These are phyloP conservation scores for Amaranthus cruentus DNA, from an alignment of 148 eudicot genomes.

Conservation along the genomic window DNA sequence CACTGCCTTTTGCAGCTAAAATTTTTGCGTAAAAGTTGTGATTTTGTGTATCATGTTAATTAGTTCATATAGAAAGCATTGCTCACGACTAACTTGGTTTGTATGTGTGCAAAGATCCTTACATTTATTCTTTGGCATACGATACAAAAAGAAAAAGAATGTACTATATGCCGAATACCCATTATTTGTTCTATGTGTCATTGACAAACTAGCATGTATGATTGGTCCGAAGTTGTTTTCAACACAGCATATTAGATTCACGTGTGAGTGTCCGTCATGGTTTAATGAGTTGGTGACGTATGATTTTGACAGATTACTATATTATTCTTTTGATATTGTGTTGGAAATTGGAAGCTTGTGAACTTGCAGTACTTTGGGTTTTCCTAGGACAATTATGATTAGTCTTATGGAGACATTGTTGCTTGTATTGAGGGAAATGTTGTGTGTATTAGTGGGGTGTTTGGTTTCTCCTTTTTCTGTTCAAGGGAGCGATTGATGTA, in stretches of 20 bases:
- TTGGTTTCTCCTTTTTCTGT: no score
- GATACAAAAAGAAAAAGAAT: not conserved
- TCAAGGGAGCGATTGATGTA: no score
- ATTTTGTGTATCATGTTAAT: not conserved
- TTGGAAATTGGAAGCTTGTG: not conserved
- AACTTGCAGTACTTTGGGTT: not conserved
- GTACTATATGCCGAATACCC: no score
- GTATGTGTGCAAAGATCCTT: not conserved
- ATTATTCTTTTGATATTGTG: not conserved
- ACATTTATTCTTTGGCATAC: not conserved
- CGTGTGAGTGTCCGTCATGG: not conserved
- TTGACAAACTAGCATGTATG: not conserved
- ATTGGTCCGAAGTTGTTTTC: not conserved
- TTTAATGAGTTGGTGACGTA: no score
- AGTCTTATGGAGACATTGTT: not conserved
- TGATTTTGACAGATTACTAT: not conserved
- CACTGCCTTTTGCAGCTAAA: no score
- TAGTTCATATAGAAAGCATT: not conserved
- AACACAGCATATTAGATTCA: constrained; percentile 22
- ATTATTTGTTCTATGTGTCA: not conserved
- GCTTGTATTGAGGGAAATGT: not conserved
- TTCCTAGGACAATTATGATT: not conserved
- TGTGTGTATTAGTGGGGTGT: no score
- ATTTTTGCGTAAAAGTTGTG: not conserved
- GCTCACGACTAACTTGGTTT: not conserved